Percentiles rank a stretch among this genome's conserved stretches.
Evolutionary conservation across 1,284 basidiomycete species (phyloP).

Genomic region (Irpex sp.): DNA sequence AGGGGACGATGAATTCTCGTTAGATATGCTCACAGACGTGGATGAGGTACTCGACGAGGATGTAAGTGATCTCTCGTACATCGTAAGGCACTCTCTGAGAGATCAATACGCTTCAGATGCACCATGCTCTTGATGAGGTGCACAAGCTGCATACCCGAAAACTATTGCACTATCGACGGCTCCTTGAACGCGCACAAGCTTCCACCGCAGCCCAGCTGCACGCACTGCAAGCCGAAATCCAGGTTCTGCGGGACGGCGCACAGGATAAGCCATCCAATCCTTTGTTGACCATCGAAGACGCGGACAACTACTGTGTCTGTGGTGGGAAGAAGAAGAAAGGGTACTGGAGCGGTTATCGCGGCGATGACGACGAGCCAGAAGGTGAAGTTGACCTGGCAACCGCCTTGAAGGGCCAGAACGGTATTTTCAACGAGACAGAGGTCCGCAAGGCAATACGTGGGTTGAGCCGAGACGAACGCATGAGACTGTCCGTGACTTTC

Average conservation of each 20-base stretch:
- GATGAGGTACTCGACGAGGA: conserved; percentile 71
- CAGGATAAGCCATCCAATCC: conserved; percentile 16
- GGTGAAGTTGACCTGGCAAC: conserved; percentile 41
- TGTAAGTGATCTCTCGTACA: conserved; percentile 29
- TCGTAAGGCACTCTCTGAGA: conserved; percentile 8
- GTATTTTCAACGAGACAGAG: conserved; percentile 63
- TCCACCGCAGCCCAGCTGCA: conserved; percentile 74
- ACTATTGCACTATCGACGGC: conserved; percentile 68
- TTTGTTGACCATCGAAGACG: conserved; percentile 17
- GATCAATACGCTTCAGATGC: conserved; percentile 41
- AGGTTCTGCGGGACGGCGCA: conserved; percentile 45
- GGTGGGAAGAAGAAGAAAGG: conserved; percentile 53
- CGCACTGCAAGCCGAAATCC: conserved; percentile 72
- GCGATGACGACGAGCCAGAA: conserved; percentile 34
- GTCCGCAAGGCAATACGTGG: conserved; percentile 61
- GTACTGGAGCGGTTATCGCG: conserved; percentile 63
- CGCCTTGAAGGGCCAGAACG: conserved; percentile 48
- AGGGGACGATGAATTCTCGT: conserved; percentile 37
- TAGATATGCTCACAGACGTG: conserved; percentile 70
- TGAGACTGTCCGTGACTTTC: conserved; percentile 56
- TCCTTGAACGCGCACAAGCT: conserved; percentile 73
- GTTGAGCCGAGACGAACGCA: conserved; percentile 62
- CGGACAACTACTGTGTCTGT: conserved; percentile 52
- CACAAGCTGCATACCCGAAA: conserved; percentile 59
- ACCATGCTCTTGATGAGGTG: conserved; percentile 49